Percentiles rank a stretch among this genome's conserved stretches.
phyloP scores from a whole-genome alignment of 352 stramenopile genomes.

The Phytophthora cajani region DNA sequence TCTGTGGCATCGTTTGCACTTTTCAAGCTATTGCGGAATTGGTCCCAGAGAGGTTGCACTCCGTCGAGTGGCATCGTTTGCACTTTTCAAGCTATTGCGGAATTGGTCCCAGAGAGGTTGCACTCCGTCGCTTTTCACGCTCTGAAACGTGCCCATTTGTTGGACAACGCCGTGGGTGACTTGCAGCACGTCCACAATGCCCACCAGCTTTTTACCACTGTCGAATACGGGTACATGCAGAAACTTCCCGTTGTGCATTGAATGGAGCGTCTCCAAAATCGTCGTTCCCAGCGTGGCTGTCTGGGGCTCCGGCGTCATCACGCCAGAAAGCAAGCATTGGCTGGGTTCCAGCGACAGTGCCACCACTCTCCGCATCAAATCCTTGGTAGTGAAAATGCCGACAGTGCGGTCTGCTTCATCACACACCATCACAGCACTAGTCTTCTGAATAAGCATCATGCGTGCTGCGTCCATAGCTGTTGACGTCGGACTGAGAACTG shows the following conservation, averaged over 20 bases:
- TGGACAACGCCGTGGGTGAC: constrained; percentile 89
- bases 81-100: constrained; percentile 57
- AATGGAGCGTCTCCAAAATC: constrained; percentile 97
- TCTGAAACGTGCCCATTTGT: constrained; percentile 84
- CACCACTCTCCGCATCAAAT: constrained; percentile 96
- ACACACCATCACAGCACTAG: constrained; percentile 88
- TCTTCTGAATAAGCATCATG: constrained; percentile 85
- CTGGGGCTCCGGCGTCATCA: constrained; percentile 97
- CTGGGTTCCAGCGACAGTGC: constrained; percentile 87
- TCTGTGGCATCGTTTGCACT: constrained; percentile 37
- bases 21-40: constrained; percentile 70
- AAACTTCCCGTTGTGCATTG: constrained; percentile 98
- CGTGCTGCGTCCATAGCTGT: constrained; percentile 75
- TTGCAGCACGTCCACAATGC: constrained; percentile 97
- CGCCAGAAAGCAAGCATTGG: constrained; percentile 79
- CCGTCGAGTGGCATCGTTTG: constrained; percentile 50
- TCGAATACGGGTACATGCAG: constrained; percentile 97
- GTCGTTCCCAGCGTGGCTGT: constrained; percentile 92
- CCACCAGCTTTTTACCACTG: constrained; percentile 87
- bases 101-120: constrained; percentile 84
- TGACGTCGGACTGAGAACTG: constrained; percentile 54
- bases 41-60: constrained; percentile 79
- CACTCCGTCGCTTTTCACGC: constrained; percentile 67
- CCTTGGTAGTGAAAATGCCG: constrained; percentile 98
- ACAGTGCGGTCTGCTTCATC: constrained; percentile 87